phyloP scores from a whole-genome alignment of 106 monocot species.

The Chionographis japonica region DNA sequence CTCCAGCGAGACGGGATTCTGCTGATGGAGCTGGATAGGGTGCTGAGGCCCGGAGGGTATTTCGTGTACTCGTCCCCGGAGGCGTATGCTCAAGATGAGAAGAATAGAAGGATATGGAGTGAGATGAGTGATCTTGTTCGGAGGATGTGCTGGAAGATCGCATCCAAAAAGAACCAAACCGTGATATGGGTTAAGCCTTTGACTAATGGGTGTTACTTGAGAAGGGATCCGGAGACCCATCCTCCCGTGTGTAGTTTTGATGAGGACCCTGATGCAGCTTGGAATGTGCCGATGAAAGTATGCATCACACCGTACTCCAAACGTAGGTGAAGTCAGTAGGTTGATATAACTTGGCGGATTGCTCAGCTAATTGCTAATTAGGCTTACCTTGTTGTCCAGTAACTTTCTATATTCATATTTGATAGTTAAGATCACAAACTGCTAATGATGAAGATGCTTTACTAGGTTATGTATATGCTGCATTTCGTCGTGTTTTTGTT shows the following conservation, averaged over 20 bases:
- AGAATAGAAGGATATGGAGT: conserved; percentile 71
- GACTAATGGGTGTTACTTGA: conserved; percentile 64
- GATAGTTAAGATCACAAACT: too few relatives aligned
- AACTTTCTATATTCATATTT: too few relatives aligned
- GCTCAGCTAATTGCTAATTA: neutral
- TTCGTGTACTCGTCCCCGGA: conserved; percentile 90
- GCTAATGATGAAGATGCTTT: too few relatives aligned
- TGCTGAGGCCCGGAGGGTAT: conserved; percentile 84
- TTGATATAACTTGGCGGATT: neutral
- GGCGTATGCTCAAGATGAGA: conserved; percentile 76
- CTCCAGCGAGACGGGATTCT: conserved; percentile 85
- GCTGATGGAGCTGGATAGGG: conserved; percentile 69
- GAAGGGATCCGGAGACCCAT: conserved; percentile 48
- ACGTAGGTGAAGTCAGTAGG: conserved; percentile 43
- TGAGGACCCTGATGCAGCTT: conserved; percentile 72
- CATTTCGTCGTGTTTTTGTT: too few relatives aligned
- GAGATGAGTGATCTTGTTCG: conserved; percentile 68
- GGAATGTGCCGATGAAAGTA: conserved; percentile 73
- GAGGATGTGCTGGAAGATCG: conserved; percentile 90
- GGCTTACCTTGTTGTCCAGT: too few relatives aligned
- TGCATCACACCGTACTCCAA: conserved; percentile 73
- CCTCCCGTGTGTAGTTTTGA: conserved; percentile 54
- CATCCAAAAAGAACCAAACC: conserved; percentile 79
- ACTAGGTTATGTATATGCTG: too few relatives aligned
- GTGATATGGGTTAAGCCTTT: conserved; percentile 81